A percentile compares a stretch with the other conserved stretches of the same genome.
Evolutionary conservation across 257 asterid species (phyloP).

Genomic region (Solanum rostratum): DNA sequence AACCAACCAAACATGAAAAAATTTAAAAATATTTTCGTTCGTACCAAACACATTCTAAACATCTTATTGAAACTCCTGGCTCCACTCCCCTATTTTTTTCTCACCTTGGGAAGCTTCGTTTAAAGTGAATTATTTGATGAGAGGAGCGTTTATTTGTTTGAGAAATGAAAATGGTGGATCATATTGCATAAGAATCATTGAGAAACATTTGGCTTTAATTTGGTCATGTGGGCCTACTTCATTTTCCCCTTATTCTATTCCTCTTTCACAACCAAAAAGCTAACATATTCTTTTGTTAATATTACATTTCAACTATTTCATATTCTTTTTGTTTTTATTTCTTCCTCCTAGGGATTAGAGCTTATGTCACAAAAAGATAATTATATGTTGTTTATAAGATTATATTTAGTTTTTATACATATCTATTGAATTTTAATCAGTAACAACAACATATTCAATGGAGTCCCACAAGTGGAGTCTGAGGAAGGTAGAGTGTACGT

Average conservation of each 20-base stretch:
- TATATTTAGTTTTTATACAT: neutral
- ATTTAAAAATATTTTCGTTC: too few relatives aligned
- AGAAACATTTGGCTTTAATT: neutral
- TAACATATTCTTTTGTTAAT: neutral
- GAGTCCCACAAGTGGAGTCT: too few relatives aligned
- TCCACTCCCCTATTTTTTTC: neutral
- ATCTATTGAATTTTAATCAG: neutral
- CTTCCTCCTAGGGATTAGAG: neutral
- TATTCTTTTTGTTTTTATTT: neutral
- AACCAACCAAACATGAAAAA: too few relatives aligned
- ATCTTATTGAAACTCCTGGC: fast-evolving
- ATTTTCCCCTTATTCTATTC: neutral
- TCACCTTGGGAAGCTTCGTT: neutral
- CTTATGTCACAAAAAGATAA: neutral
- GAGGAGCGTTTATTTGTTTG: neutral
- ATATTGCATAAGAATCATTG: neutral
- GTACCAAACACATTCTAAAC: neutral
- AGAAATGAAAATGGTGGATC: conserved; percentile 1
- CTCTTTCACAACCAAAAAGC: neutral
- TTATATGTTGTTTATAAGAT: neutral
- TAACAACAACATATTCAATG: too few relatives aligned
- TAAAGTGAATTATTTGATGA: neutral
- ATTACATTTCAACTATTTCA: neutral
- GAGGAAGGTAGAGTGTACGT: too few relatives aligned
- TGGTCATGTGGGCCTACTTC: neutral